phyloP scores from a whole-genome alignment of 2,329 filamentous ascomycete genomes.

The Botrytis tulipae region DNA sequence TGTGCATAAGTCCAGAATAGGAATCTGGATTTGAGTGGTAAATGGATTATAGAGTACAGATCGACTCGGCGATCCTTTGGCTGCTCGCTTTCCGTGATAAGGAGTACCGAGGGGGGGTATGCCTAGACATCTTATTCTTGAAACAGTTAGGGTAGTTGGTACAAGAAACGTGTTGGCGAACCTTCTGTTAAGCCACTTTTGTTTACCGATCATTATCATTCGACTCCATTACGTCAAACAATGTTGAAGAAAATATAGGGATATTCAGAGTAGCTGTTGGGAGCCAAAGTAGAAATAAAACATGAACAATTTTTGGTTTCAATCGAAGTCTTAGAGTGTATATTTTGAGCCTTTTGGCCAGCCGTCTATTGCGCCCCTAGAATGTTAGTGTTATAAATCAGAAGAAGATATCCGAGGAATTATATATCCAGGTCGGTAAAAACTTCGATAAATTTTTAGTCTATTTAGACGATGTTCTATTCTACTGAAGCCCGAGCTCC shows the following conservation, averaged over 20 bases:
- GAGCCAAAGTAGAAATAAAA: too few species aligned
- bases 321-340: not conserved
- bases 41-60: not conserved
- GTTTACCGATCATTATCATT: too few species aligned
- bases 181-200: not conserved
- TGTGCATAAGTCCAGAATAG: slow-evolving; percentile 1
- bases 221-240: not conserved
- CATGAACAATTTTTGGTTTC: not conserved
- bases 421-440: not conserved
- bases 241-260: not conserved
- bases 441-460: not conserved
- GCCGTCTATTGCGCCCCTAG: too few species aligned
- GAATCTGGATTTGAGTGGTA: not conserved
- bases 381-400: not conserved
- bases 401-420: not conserved
- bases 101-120: not conserved
- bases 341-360: not conserved
- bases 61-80: not conserved
- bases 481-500: not conserved
- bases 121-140: not conserved
- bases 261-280: too few species aligned
- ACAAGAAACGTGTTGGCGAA: not conserved
- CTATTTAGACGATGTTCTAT: not conserved
- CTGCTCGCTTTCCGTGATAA: not conserved
- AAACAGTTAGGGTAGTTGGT: too few species aligned